Evolutionary conservation across 306 rosid genomes (phyloP), one percentile per base, ranked within the genome.

Genomic region (Pyrus betulifolia): DNA sequence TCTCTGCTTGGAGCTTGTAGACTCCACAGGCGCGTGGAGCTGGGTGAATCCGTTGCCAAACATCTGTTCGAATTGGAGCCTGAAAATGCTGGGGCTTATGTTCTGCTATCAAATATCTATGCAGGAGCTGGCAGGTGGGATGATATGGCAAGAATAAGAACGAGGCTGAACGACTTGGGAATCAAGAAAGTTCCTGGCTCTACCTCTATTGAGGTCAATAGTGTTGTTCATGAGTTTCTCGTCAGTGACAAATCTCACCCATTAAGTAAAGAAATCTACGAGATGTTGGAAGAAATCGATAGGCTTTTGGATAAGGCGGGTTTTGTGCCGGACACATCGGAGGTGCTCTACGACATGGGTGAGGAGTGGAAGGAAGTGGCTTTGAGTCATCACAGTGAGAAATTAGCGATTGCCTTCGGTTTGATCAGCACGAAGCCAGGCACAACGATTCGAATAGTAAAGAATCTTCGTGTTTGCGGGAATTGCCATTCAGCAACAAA

Each of bases 161-260:
- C 96, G 51, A 86, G 61, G 79, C 80, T 91, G 52, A 90, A 91
- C 55, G 96, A 85, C 68, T 85, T 75, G 79, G 96, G 96, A 80
- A 81, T 89, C 91, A 93, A 90, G 87, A 91, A 93, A 88, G 88
- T 87, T 86, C 98, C 97, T 0, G 94, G 97, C 3, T 91, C 94
- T 74, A 91, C 98, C 67, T 90, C 94, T 25, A 88, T 91, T 72
- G 90, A 85, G 84, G 84, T 94, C 60, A 89, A 91, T 63, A 88
- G 90, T 68, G 77, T 84, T 30, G 97, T 94, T 81, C 93, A 94
- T 74, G 96, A 91, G 86, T 94, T 91, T 76, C 94, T 91, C 59
- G 94, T 88, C 30, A 93, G 98, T 45, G 97, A 88, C 76, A 90
- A 86, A 73, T 84, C 71, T 52, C 98, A 93, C 64, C 88, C 89